phyloP scores from a whole-genome alignment of 2,329 filamentous ascomycete species.

The Penicillium sp. region DNA sequence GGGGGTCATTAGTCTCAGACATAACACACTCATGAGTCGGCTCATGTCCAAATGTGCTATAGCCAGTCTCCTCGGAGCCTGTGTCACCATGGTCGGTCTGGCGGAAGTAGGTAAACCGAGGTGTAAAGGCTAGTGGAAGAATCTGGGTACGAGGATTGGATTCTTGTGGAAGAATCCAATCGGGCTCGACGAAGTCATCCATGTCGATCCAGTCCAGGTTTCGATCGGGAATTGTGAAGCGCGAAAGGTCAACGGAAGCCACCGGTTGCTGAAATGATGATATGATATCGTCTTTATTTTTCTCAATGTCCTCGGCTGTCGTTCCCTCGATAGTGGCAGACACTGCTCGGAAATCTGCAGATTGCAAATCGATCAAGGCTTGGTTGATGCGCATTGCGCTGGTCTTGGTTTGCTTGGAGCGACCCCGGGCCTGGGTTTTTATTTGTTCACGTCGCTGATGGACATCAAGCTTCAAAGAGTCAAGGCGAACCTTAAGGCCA shows the following conservation, averaged over 20 bases:
- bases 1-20: constrained; percentile 83
- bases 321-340: constrained; percentile 86
- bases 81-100: constrained; percentile 87
- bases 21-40: constrained; percentile 94
- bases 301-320: constrained; percentile 69
- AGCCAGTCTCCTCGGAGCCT: constrained; percentile 70
- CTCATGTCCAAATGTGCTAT: constrained; percentile 88
- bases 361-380: constrained; percentile 85
- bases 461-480: constrained; percentile 95
- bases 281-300: constrained; percentile 56
- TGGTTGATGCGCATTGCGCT: constrained; percentile 95
- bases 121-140: constrained; percentile 83
- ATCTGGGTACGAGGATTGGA: constrained; percentile 92
- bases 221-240: constrained; percentile 92
- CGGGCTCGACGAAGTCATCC: constrained; percentile 97
- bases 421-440: constrained; percentile 72
- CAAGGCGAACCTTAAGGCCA: constrained; percentile 90
- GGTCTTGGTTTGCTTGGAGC: constrained; percentile 73
- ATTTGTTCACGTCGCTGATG: constrained; percentile 94
- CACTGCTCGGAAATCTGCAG: constrained; percentile 87
- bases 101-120: constrained; percentile 94
- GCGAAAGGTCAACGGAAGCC: constrained; percentile 64
- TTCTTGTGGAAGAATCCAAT: constrained; percentile 90
- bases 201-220: constrained; percentile 98
- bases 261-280: constrained; percentile 55